Evolutionary conservation across 495 filamentous ascomycete species (phyloP).

Genomic region (Cercophora sp.): DNA sequence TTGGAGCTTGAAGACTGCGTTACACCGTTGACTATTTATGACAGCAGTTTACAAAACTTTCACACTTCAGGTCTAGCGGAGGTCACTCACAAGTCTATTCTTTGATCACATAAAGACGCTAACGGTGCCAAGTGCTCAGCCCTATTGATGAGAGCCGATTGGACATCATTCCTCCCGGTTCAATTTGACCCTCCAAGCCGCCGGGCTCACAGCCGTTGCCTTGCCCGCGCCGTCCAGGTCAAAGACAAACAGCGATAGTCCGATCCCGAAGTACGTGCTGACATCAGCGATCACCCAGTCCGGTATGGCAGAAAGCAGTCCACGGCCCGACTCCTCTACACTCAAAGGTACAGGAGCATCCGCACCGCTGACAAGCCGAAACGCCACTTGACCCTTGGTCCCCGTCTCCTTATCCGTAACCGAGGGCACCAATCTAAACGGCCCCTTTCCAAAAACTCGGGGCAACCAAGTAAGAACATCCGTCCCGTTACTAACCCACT

Average conservation of each 20-base stretch:
- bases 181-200: conserved; percentile 23
- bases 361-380: conserved; percentile 17
- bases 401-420: too few species aligned
- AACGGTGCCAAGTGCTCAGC: background rate
- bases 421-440: conserved; percentile 29
- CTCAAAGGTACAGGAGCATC: background rate
- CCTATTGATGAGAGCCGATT: too few species aligned
- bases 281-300: conserved; percentile 22
- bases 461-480: conserved; percentile 20
- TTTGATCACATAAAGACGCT: too few species aligned
- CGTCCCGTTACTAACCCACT: conserved; percentile 38
- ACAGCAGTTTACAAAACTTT: too few species aligned
- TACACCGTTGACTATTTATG: too few species aligned
- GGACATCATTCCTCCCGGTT: conserved; percentile 2
- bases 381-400: conserved; percentile 26
- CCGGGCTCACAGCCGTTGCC: conserved; percentile 26
- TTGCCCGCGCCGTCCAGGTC: conserved; percentile 29
- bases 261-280: conserved; percentile 24
- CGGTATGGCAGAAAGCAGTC: conserved; percentile 21
- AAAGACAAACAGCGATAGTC: conserved; percentile 34
- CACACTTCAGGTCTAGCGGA: too few species aligned
- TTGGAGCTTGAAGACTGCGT: too few species aligned
- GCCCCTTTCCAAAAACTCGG: conserved; percentile 2
- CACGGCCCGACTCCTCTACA: background rate
- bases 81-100: too few species aligned